A percentile compares a stretch with the other conserved stretches of the same genome.
Conservation (phyloP, 768 basidiomycete genomes). For the Clathrus columnatus region DNA sequence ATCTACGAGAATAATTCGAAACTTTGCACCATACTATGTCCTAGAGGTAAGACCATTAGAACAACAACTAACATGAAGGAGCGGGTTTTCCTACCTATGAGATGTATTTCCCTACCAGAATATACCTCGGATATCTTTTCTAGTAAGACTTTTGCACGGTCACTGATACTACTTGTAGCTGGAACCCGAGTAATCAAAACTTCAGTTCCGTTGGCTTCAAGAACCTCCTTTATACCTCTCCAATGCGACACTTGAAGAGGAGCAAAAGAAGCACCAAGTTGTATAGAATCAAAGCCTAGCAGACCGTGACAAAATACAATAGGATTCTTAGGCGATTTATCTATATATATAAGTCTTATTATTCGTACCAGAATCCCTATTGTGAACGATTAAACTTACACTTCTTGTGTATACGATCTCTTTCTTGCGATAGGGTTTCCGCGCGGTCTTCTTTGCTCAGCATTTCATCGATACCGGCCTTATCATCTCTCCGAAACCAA, state of each 20-base stretch:
- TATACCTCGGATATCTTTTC: conserved; percentile 70
- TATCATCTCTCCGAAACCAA: conserved; percentile 46
- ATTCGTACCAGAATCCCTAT: not conserved
- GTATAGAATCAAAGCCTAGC: conserved; percentile 81
- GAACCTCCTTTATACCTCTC: conserved; percentile 91
- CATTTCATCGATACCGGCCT: conserved; percentile 35
- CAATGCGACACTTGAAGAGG: conserved; percentile 88
- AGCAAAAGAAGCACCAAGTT: conserved; percentile 62
- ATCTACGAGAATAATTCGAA: conserved; percentile 18
- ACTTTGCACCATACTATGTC: conserved; percentile 15
- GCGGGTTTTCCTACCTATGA: conserved; percentile 46
- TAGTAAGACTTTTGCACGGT: conserved; percentile 87
- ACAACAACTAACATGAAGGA: conserved; percentile 13
- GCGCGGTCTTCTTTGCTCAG: conserved; percentile 46
- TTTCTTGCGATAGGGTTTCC: conserved; percentile 39
- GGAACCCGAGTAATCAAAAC: conserved; percentile 92
- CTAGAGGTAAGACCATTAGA: conserved; percentile 12
- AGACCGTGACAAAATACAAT: conserved; percentile 95
- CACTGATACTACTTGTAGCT: conserved; percentile 79
- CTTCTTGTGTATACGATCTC: conserved; percentile 41
- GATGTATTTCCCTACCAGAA: conserved; percentile 77
- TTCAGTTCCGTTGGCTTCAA: conserved; percentile 81
- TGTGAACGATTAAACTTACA: conserved; percentile 46
- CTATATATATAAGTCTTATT: conserved; percentile 28
- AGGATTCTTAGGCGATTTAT: conserved; percentile 72